Evolutionary conservation across 805 yeast species (phyloP).

Genomic region (Torulaspora maleeae): DNA sequence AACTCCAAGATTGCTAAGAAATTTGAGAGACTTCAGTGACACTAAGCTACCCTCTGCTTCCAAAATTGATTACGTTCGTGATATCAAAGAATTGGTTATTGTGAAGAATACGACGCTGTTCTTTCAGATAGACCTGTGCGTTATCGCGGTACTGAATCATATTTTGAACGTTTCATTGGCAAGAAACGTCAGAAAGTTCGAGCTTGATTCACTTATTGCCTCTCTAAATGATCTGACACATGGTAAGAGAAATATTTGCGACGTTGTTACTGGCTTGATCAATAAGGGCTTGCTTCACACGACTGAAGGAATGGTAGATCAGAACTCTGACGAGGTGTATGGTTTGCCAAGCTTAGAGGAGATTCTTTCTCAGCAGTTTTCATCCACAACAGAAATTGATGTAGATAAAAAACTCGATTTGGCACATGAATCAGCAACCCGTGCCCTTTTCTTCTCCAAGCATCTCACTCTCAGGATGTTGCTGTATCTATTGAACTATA

Average conservation of each 20-base stretch:
- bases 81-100: slow-evolving; percentile 43
- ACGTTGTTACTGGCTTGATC: slow-evolving; percentile 26
- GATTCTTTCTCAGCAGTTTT: slow-evolving; percentile 21
- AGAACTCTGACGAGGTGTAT: slow-evolving; percentile 31
- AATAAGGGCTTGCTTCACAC: slow-evolving; percentile 31
- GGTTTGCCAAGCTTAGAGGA: slow-evolving; percentile 33
- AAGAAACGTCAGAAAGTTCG: slow-evolving; percentile 41
- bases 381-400: slow-evolving; percentile 12
- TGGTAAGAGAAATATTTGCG: slow-evolving; percentile 31
- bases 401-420: slow-evolving; percentile 35
- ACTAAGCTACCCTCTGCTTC: slow-evolving; percentile 43
- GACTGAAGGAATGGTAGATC: slow-evolving; percentile 32
- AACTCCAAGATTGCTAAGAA: slow-evolving; percentile 38
- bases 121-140: slow-evolving; percentile 42
- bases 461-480: slow-evolving; percentile 45
- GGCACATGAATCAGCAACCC: slow-evolving; percentile 40
- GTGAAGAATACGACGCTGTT: slow-evolving; percentile 46
- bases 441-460: slow-evolving; percentile 39
- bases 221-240: slow-evolving; percentile 35
- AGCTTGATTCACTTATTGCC: slow-evolving; percentile 37
- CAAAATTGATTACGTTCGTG: slow-evolving; percentile 36
- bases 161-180: slow-evolving; percentile 33
- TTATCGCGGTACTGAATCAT: slow-evolving; percentile 35
- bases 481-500: slow-evolving; percentile 48
- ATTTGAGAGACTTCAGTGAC: slow-evolving; percentile 39